Evolutionary conservation across 371 early-diverging fungal genomes (phyloP).

Genomic region (Rhizopus arrhizus): DNA sequence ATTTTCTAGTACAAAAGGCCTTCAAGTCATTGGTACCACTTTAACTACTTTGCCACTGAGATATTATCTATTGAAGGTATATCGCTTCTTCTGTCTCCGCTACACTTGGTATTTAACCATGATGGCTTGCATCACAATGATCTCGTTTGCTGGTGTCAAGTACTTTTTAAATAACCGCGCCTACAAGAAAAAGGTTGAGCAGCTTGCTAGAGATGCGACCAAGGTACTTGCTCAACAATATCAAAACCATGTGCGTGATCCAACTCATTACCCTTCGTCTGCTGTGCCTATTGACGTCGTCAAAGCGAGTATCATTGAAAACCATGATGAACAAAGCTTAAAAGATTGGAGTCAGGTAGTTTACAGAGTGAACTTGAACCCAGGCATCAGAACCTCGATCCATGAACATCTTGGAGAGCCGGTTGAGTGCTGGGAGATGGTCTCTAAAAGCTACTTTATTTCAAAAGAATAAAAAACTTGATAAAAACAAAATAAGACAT

Average conservation of each 20-base stretch:
- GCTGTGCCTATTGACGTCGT: slow-evolving; percentile 13
- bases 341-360: slow-evolving; percentile 23
- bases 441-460: neutral
- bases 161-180: neutral
- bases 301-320: slow-evolving; percentile 12
- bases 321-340: slow-evolving; percentile 15
- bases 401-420: slow-evolving; percentile 24
- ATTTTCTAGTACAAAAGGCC: neutral
- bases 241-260: slow-evolving; percentile 17
- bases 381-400: slow-evolving; percentile 17
- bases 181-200: neutral
- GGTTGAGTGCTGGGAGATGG: slow-evolving; percentile 29
- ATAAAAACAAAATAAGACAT: too few relatives aligned
- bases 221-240: slow-evolving; percentile 13
- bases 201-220: neutral
- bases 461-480: too few relatives aligned
- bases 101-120: neutral
- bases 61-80: neutral
- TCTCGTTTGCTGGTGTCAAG: neutral
- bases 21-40: neutral
- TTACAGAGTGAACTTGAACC: slow-evolving; percentile 11
- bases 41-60: neutral
- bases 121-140: too few relatives aligned
- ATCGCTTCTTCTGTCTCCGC: neutral
- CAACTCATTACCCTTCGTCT: slow-evolving; percentile 5